Conservation (phyloP, 208 protist species). For the Trypanosoma boissoni region DNA sequence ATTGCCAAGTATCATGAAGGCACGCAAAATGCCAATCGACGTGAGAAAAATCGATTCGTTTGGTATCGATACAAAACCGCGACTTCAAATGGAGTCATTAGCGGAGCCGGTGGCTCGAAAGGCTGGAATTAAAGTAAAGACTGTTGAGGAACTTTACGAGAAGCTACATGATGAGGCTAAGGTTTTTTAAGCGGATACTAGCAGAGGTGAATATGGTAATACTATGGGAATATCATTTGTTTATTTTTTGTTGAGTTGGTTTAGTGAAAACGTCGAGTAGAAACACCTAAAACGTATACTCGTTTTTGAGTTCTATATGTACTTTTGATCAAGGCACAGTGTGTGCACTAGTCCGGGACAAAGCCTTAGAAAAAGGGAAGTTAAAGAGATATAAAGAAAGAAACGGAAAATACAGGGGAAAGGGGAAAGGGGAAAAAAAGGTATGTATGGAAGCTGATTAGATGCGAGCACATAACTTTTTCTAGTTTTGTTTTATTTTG, state of each 20-base stretch:
- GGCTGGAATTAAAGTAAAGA: constrained; percentile 89
- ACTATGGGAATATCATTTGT: too few relatives aligned
- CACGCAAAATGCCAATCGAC: constrained; percentile 95
- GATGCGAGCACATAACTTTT: background rate
- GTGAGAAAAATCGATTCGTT: constrained; percentile 64
- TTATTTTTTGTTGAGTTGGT: too few relatives aligned
- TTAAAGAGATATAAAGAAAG: background rate
- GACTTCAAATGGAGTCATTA: constrained; percentile 60
- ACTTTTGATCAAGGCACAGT: too few relatives aligned
- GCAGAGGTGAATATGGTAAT: too few relatives aligned
- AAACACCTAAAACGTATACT: too few relatives aligned
- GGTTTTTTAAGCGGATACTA: constrained; percentile 51
- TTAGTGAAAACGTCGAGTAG: too few relatives aligned
- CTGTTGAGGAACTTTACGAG: constrained; percentile 87
- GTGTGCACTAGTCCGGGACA: too few relatives aligned
- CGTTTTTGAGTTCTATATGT: too few relatives aligned
- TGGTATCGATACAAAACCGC: constrained; percentile 83
- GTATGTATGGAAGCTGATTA: background rate
- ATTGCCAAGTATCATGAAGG: constrained; percentile 98
- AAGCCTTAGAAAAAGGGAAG: too few relatives aligned
- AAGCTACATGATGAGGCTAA: constrained; percentile 93
- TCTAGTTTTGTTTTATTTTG: constrained; percentile 4
- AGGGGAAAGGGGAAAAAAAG: background rate
- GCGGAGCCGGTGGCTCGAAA: constrained; percentile 78
- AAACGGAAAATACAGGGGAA: background rate